A percentile compares a stretch with the other conserved stretches of the same genome.
Conservation (phyloP, 352 stramenopile species). For the Globisporangium carolinianum region DNA sequence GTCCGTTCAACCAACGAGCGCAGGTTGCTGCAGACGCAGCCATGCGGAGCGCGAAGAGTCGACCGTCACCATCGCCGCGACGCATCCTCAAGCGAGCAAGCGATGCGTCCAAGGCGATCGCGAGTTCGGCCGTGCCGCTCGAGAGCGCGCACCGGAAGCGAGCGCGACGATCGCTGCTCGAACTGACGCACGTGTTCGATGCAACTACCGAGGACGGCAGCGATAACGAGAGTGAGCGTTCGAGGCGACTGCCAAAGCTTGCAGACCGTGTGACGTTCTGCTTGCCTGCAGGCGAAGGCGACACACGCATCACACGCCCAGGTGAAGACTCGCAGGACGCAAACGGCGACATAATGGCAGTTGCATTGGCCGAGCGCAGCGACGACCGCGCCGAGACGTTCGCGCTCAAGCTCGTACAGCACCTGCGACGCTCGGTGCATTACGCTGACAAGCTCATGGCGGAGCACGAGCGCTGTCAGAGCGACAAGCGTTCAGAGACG, state of each 20-base stretch:
- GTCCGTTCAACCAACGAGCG: conserved; percentile 27
- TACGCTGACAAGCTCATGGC: conserved; percentile 58
- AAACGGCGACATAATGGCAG: conserved; percentile 4
- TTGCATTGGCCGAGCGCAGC: conserved; percentile 15
- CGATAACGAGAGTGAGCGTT: not conserved
- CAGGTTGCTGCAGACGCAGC: conserved; percentile 12
- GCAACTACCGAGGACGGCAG: conserved; percentile 9
- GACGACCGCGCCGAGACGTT: conserved; percentile 41
- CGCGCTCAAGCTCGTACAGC: conserved; percentile 57
- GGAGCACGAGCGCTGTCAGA: conserved; percentile 44
- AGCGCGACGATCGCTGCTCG: conserved; percentile 29
- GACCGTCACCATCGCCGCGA: conserved; percentile 14
- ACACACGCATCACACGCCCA: conserved; percentile 32
- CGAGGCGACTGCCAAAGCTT: conserved; percentile 24
- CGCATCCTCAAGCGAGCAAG: conserved; percentile 28
- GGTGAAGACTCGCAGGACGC: conserved; percentile 48
- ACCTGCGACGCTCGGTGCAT: conserved; percentile 43
- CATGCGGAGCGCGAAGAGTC: conserved; percentile 7
- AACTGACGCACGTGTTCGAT: conserved; percentile 26
- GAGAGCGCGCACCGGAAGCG: conserved; percentile 40
- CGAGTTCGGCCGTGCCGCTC: conserved; percentile 15
- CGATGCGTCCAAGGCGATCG: conserved; percentile 7
- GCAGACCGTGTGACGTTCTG: conserved; percentile 51
- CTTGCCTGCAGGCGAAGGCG: conserved; percentile 26
- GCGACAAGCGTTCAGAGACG: conserved; percentile 29